Evolutionary conservation across 345 rosid species (phyloP).

Genomic region (Citrus cavaleriei): DNA sequence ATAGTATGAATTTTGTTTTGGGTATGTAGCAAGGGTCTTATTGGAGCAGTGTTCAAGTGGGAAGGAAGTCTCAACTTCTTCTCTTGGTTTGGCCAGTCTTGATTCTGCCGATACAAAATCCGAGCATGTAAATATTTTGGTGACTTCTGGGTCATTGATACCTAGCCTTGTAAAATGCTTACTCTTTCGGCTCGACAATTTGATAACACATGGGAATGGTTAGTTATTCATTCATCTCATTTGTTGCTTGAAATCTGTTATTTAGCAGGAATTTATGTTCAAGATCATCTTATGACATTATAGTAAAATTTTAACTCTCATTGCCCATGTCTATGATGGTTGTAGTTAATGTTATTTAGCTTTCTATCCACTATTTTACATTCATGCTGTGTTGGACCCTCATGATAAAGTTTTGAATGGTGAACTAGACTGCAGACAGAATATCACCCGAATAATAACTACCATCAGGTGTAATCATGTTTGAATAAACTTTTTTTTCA

Average conservation of each 20-base stretch:
- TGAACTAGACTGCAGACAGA: not conserved
- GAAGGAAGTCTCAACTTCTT: constrained; percentile 32
- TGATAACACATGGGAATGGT: constrained; percentile 65
- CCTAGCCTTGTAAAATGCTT: constrained; percentile 90
- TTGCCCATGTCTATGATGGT: not conserved
- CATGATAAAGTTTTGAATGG: not conserved
- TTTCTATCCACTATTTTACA: not conserved
- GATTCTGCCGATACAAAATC: constrained; percentile 21
- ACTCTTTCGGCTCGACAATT: constrained; percentile 62
- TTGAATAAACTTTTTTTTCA: too few relatives aligned
- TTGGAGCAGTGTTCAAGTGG: constrained; percentile 65
- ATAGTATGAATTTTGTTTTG: constrained; percentile 16
- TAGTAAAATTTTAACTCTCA: not conserved
- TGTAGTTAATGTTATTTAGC: not conserved
- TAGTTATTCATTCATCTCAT: constrained; percentile 20
- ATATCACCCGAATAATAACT: not conserved
- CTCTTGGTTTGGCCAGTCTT: constrained; percentile 13
- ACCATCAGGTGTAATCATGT: too few relatives aligned
- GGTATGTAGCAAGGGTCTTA: constrained; percentile 58
- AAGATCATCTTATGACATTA: not conserved
- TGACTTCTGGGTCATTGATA: constrained; percentile 85
- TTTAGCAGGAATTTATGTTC: not conserved
- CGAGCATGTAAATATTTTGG: constrained; percentile 58
- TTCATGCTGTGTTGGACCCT: not conserved
- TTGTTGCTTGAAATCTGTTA: not conserved